Base-by-base conservation (phyloP, 2,329 filamentous ascomycete species). In the Diaporthe nobilis region DNA sequence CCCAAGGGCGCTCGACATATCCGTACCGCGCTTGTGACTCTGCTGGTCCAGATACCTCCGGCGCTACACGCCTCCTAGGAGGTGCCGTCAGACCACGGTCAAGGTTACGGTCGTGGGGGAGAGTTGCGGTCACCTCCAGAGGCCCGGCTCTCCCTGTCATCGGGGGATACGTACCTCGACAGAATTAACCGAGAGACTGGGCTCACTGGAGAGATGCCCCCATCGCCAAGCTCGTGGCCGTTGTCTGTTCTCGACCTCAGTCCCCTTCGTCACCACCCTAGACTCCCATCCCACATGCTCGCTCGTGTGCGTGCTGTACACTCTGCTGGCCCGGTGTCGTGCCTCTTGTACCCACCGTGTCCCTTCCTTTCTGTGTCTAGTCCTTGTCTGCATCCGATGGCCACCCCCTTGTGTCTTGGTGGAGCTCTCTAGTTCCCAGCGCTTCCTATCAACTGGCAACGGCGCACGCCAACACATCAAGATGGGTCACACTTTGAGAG, bases 391-490 rank as follows among this genome's bases (percentile, higher is more conserved):
- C 75, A 77, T 77, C 71, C 75, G 57, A 75, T 77, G 68, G 76
- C 79, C 81, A 77, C 80, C 83, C 85, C 84, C 84, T 86, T 87
- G 85, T 88, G 86, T 86, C 84, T 85, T 84, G 85, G 90, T 92
- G 90, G 90, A 91, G 89, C 88, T 89, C 87, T 81, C 86, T 91
- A 90, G 89, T 89, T 87, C 71, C 89, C 87, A 88, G 87, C 87
- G 86, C 85, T 86, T 90, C 88, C 88, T 88, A 91, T 92, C 90
- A 92, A 96, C 93, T 96, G 94, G 94, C 90, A 90, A 92, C 89
- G 89, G 93, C 89, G 89, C 88, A 92, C 93, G 95, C 95, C 95
- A 97, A 90, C 95, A 94, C 95, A 97, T 95, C 94, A 72, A 88
- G 87, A 91, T 91, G 90, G 90, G 90, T 91, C 90, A 90, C 90